These are phyloP conservation scores for Penicillium sp. DNA, from an alignment of 2,329 filamentous ascomycete genomes.

Conservation along the genomic window DNA sequence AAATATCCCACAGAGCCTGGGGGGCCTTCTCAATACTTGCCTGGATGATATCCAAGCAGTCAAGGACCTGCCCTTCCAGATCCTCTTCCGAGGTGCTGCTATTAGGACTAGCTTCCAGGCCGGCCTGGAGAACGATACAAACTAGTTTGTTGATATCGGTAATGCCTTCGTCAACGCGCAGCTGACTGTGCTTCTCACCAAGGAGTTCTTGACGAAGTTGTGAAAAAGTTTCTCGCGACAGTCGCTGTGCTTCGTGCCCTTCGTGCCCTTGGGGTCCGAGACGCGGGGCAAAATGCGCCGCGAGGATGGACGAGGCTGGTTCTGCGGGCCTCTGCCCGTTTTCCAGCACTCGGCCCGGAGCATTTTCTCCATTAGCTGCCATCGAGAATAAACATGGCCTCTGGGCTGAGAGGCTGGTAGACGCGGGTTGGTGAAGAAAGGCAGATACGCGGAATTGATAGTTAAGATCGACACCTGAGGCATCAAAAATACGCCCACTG, in stretches of 20 bases:
- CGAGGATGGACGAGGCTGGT: slow-evolving; percentile 70
- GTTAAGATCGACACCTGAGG: slow-evolving; percentile 22
- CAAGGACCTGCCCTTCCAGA: slow-evolving; percentile 46
- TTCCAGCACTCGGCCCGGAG: slow-evolving; percentile 14
- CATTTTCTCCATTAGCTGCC: slow-evolving; percentile 24
- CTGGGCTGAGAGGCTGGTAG: not conserved
- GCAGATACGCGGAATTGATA: slow-evolving; percentile 13
- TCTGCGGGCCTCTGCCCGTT: slow-evolving; percentile 28
- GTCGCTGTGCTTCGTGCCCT: slow-evolving; percentile 59
- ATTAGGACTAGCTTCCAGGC: slow-evolving; percentile 60
- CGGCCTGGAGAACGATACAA: slow-evolving; percentile 76
- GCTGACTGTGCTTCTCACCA: slow-evolving; percentile 43
- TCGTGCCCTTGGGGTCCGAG: slow-evolving; percentile 65
- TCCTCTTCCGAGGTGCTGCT: slow-evolving; percentile 61
- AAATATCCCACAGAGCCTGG: slow-evolving; percentile 63
- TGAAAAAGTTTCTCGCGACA: slow-evolving; percentile 71
- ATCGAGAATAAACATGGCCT: slow-evolving; percentile 23
- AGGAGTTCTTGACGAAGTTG: slow-evolving; percentile 67
- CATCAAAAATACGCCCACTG: slow-evolving; percentile 4
- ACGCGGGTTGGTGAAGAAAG: not conserved
- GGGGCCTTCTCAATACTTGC: slow-evolving; percentile 74
- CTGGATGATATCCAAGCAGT: slow-evolving; percentile 75
- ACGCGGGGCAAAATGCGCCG: slow-evolving; percentile 81
- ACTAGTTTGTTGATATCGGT: slow-evolving; percentile 82
- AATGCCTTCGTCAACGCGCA: slow-evolving; percentile 62